These are phyloP conservation scores for Anisodus tanguticus DNA, from an alignment of 257 asterid species.

Conservation along the genomic window DNA sequence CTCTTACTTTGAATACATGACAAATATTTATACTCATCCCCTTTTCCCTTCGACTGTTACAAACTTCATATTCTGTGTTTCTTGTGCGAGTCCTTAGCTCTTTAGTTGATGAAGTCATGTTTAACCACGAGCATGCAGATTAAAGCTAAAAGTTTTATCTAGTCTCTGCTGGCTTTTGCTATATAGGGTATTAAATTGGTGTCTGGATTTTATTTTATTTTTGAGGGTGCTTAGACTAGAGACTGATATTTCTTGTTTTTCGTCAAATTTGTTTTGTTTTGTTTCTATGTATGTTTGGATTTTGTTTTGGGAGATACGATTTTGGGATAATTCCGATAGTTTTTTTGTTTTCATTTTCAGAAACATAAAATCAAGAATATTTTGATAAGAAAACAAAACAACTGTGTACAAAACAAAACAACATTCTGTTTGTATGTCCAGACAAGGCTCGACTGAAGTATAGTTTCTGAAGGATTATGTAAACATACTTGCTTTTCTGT, in stretches of 20 bases:
- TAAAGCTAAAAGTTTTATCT: background rate
- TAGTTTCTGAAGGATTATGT: constrained; percentile 1
- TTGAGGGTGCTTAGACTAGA: background rate
- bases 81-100: background rate
- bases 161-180: constrained; percentile 1
- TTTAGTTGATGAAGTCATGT: background rate
- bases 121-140: constrained; percentile 12
- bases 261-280: background rate
- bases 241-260: background rate
- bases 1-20: constrained; percentile 19
- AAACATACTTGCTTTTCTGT: background rate
- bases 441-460: background rate
- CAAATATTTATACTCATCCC: background rate
- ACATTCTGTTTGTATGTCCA: background rate
- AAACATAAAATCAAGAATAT: constrained; percentile 5
- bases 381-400: background rate
- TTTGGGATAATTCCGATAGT: background rate
- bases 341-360: background rate
- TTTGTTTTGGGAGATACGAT: background rate
- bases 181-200: background rate
- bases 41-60: background rate
- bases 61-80: background rate
- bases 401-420: background rate
- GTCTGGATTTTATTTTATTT: background rate
- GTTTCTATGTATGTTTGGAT: background rate